phyloP scores from a whole-genome alignment of 768 basidiomycete genomes.

The Podaxis rugospora region DNA sequence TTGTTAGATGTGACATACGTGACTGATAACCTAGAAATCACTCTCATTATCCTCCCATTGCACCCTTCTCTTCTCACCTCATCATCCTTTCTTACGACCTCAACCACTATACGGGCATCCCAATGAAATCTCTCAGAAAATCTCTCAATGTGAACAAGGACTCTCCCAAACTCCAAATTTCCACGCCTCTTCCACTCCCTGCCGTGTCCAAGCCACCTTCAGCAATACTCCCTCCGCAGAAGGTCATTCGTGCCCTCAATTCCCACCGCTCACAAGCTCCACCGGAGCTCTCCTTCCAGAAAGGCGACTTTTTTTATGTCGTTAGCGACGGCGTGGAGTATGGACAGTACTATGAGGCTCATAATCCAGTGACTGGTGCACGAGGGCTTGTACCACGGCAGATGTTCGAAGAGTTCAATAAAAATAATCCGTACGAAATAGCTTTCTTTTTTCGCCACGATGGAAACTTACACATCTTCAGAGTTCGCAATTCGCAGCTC shows the following conservation, averaged over 20 bases:
- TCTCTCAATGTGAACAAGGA: slow-evolving; percentile 70
- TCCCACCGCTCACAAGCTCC: slow-evolving; percentile 66
- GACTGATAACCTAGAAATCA: slow-evolving; percentile 6
- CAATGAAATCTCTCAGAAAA: slow-evolving; percentile 82
- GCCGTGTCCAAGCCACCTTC: slow-evolving; percentile 65
- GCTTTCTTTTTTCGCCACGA: slow-evolving; percentile 7
- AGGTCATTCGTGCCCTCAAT: slow-evolving; percentile 85
- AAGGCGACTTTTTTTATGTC: slow-evolving; percentile 98
- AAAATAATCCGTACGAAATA: slow-evolving; percentile 57
- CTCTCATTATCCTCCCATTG: slow-evolving; percentile 1
- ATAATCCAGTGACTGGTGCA: slow-evolving; percentile 89
- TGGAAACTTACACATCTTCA: slow-evolving; percentile 19
- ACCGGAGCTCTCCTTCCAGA: slow-evolving; percentile 83
- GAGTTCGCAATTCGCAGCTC: slow-evolving; percentile 40
- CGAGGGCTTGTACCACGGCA: slow-evolving; percentile 85
- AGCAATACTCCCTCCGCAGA: slow-evolving; percentile 81
- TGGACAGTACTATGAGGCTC: slow-evolving; percentile 83
- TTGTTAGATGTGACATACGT: slow-evolving; percentile 8
- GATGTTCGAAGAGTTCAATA: slow-evolving; percentile 89
- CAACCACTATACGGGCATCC: slow-evolving; percentile 6
- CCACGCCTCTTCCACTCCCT: slow-evolving; percentile 64
- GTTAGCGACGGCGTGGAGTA: slow-evolving; percentile 61
- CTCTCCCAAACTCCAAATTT: slow-evolving; percentile 56
- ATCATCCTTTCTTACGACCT: slow-evolving; percentile 4
- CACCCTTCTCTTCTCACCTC: slow-evolving; percentile 11